Evolutionary conservation across 768 basidiomycete genomes (phyloP), one percentile per base, ranked within the genome.

Genomic region (Boletus bicolor): DNA sequence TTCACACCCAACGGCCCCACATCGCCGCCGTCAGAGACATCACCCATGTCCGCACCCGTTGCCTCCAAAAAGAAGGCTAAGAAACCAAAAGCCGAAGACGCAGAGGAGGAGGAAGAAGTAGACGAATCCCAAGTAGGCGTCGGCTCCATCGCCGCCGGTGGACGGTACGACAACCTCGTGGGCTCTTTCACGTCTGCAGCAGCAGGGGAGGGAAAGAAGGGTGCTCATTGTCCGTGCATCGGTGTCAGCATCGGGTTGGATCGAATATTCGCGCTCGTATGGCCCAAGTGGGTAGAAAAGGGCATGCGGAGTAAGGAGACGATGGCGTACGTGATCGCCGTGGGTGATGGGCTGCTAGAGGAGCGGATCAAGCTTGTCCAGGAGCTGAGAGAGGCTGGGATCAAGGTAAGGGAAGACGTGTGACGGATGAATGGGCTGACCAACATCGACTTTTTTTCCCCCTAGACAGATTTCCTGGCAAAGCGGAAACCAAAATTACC

Each of bases 91-190:
- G 53, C 68, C 17, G 74, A 75, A 19, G 77, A 73, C 5, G 66
- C 59, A 21, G 81, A 76, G 15, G 86, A 85, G 17, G 87, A 91
- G 35, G 96, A 95, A 62, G 75, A 95, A 62, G 75, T 93, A 37
- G 96, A 98, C 72, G 96, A 98, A 69, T 89, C 91, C 1, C 82
- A 87, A 62, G 85, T 98, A 38, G 97, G 97, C 19, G 93, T 98
- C 3, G 97, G 97, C n/a, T 97, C 94, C 14, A 96, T 99, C 70
- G 97, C 95, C n/a, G 97, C 91, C 1, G 97, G 97, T 11, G 97
- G 97, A 9, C 82, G 97, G 35, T 99, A 99, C 73, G 97, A 98
- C 76, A 86, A 87, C 51, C 87, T 99, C 24, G 96, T 99, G 1
- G 88, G 91, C 32, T 83, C 93, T 77, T 97, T 99, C 77, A 79